phyloP scores from a whole-genome alignment of 176 grass and related monocot genomes.

The Sorghum bicolor region Sorghum_bicolor_NCBIv3 NC_012872.2:65965501-65966000 shows the following conservation, averaged over 20 bases:
- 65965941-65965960: constrained; percentile 44
- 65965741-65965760: constrained; percentile 35
- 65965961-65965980: constrained; percentile 51
- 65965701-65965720: constrained; percentile 39
- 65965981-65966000: constrained; percentile 58
- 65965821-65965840: constrained; percentile 43
- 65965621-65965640: constrained; percentile 14
- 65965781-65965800: constrained; percentile 48
- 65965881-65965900: constrained; percentile 54
- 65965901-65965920: constrained; percentile 39
- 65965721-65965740: constrained; percentile 36
- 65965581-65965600: constrained; percentile 2
- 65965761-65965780: constrained; percentile 21
- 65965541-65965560: constrained; percentile 55
- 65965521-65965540: constrained; percentile 49
- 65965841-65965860: constrained; percentile 45
- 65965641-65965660: constrained; percentile 20
- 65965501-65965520: constrained; percentile 42
- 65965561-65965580: background rate
- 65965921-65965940: constrained; percentile 27
- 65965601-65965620: constrained; percentile 8
- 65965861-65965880: constrained; percentile 48
- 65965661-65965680: constrained; percentile 41
- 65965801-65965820: constrained; percentile 46
- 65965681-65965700: constrained; percentile 37